Base-by-base conservation (phyloP, 345 rosid genomes). In the Cardamine resedifolia region DNA sequence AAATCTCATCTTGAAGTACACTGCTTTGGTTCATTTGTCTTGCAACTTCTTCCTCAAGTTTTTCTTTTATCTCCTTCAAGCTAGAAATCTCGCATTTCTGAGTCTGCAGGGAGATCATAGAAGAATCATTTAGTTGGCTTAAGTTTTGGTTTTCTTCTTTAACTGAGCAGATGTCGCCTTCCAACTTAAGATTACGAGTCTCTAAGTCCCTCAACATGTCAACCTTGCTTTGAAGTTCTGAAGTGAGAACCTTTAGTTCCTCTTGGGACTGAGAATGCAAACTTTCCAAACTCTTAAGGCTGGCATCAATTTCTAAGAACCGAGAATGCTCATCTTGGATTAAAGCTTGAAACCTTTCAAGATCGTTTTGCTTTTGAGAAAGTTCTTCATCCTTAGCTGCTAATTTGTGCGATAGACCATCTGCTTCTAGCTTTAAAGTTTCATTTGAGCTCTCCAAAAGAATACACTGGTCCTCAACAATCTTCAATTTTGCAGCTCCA, bases 1-100 rank as follows among this genome's bases (percentile, higher is more conserved):
- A n/a, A 56, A 86, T 85, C 82, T 91, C 94, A 78, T 85, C 89
- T 82, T 88, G 94, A 51, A 87, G 86, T 57, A 80, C 81, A 75
- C 80, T 78, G 77, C 86, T 85, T 77, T 80, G 80, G 69, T 73
- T 81, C 38, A 78, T 75, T 36, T 87, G 96, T 41, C 73, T 77
- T 18, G 81, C 73, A 19, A 90, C 87, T 67, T 91, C 90, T 74
- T 78, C 75, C 81, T 87, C 98, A 45, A 95, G 96, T 60, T 82
- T 83, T 68, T 69, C 86, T 82, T 91, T 91, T 67, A 83, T 68
- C 78, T 83, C 87, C 79, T 74, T 90, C 79, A 88, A 78, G 75
- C 82, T 76, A 51, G 60, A 60, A 58, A 84, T 79, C 76, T 91
- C 94, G 30, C 61, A 68, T 79, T 79, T 81, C 64, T 91, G 53